Base-by-base conservation (phyloP, 495 filamentous ascomycete genomes). In the Penicillium waksmanii region DNA sequence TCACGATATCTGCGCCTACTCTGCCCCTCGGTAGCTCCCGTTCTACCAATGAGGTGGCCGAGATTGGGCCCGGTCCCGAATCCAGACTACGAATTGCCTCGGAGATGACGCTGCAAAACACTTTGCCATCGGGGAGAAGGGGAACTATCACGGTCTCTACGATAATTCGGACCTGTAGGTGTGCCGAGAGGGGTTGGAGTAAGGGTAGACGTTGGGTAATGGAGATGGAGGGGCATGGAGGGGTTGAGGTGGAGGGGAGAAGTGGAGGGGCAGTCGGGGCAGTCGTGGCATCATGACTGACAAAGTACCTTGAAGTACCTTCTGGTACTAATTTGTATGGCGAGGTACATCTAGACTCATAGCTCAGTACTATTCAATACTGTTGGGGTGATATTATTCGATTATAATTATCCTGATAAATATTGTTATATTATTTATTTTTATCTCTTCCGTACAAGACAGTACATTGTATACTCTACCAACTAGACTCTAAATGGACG, bases 1-100 rank as follows among this genome's bases (percentile, higher is more conserved):
- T 66, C 69, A 78, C 74, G 73, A 76, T 78, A 77, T 78, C 69
- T 72, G 54, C 51, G 19, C 5, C 56, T 50, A 17, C 43, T 21
- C 52, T 61, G 55, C 66, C 67, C 70, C 72, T 74, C 74, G 67
- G 64, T 66, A 72, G 60, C 69, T 74, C 57, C 68, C 70, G 61
- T 60, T 34, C 57, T 60, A 56, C 76, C 76, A 78, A 78, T 78
- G 23, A 67, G 65, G 59, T 49, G 42, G 13, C 51, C 7, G 2
- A 31, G n/a, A 49, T 56, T 61, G 44, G 51, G 55, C 65, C 34
- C 56, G 53, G 19, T 18, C 61, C 66, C 67, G 65, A 67, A 69
- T 55, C 53, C 36, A 38, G 49, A 12, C n/a, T 48, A 48, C 46
- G 46, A 59, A 52, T 51, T 56, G 53, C 67, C 68, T 66, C 66